A percentile compares a stretch with the other conserved stretches of the same genome.
These are phyloP conservation scores for Petunia axillaris DNA, from an alignment of 257 asterid species.

Conservation along the genomic window DNA sequence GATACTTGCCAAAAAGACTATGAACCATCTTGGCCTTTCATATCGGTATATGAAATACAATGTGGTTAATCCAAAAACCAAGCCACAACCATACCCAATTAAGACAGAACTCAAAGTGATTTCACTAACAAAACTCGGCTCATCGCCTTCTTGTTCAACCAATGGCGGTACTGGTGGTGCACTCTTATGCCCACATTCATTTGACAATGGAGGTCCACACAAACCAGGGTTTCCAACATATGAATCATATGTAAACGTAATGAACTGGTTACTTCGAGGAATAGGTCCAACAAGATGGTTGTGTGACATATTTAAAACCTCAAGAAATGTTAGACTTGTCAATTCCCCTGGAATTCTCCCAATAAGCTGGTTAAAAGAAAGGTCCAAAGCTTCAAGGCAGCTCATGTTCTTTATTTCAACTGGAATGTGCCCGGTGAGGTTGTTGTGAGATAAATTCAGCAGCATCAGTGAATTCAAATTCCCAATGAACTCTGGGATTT, in stretches of 20 bases:
- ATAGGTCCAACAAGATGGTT: constrained; percentile 19
- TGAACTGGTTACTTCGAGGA: constrained; percentile 2
- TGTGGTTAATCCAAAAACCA: neutral
- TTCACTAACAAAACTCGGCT: neutral
- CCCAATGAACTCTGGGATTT: neutral
- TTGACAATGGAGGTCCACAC: constrained; percentile 1
- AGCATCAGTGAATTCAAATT: neutral
- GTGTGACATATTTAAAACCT: constrained; percentile 4
- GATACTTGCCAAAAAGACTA: neutral
- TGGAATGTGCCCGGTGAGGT: neutral
- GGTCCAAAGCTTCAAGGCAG: constrained; percentile 10
- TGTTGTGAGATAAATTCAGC: constrained; percentile 13
- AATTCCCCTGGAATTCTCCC: neutral
- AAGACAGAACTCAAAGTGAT: neutral
- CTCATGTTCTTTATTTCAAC: neutral
- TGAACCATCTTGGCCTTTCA: constrained; percentile 20
- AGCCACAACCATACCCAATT: constrained; percentile 8
- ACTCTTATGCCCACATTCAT: neutral
- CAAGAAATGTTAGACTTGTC: neutral
- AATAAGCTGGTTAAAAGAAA: neutral
- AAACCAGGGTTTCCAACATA: neutral
- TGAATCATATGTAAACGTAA: neutral
- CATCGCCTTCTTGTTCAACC: neutral
- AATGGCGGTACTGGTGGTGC: neutral
- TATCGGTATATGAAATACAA: neutral